Percentiles rank a stretch among this genome's conserved stretches.
Evolutionary conservation across 2,329 filamentous ascomycete species (phyloP).

Genomic region (Botrytis deweyae): DNA sequence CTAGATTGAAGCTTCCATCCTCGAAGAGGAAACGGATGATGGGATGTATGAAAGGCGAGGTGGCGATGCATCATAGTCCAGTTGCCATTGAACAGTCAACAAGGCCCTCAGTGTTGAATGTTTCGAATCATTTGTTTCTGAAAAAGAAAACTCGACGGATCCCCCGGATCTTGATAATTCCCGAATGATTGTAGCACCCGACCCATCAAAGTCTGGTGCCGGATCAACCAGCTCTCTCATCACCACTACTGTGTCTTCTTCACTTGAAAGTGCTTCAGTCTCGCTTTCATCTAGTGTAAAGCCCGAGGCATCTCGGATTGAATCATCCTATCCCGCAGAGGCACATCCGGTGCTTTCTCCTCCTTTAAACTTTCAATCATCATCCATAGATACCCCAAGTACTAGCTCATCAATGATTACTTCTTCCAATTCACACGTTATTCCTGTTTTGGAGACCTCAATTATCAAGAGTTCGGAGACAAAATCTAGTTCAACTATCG

Average conservation of each 20-base stretch:
- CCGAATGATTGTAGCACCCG: not conserved
- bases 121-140: not conserved
- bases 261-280: not conserved
- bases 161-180: not conserved
- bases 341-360: not conserved
- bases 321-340: not conserved
- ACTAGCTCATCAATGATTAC: not conserved
- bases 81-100: not conserved
- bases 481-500: not conserved
- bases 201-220: too few relatives aligned
- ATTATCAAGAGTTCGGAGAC: not conserved
- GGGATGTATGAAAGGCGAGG: not conserved
- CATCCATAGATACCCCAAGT: not conserved
- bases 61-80: too few relatives aligned
- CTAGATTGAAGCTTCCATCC: not conserved
- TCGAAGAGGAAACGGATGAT: not conserved
- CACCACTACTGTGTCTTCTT: too few relatives aligned
- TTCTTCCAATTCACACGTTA: not conserved
- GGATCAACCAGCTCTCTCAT: too few relatives aligned
- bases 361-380: not conserved
- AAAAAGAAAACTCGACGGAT: not conserved
- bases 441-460: not conserved
- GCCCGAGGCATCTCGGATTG: not conserved
- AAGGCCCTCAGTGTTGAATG: too few relatives aligned
- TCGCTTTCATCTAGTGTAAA: not conserved